Conservation (phyloP, 148 eudicot species). For the Amaranthus hypochondriacus region DNA sequence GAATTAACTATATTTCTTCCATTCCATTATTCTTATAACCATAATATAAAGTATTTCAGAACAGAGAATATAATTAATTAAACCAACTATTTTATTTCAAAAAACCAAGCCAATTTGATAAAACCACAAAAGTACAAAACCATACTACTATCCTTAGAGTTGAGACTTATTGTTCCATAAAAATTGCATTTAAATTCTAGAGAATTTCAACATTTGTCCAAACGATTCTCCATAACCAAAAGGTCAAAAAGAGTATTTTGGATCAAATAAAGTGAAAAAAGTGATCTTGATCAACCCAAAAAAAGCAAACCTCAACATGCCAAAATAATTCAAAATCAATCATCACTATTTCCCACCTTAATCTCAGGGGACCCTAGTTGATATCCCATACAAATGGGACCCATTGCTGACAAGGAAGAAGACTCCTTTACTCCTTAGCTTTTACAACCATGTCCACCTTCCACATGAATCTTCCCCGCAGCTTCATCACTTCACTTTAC, state of each 20-base stretch:
- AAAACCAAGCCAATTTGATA: no score
- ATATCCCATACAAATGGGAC: conserved; percentile 8
- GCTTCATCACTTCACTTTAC: not conserved
- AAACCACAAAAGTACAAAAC: no score
- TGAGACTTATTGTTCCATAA: no score
- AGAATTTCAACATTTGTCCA: no score
- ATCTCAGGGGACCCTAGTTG: conserved; percentile 3
- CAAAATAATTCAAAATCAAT: not conserved
- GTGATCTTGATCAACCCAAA: not conserved
- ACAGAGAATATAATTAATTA: no score
- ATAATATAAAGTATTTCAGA: no score
- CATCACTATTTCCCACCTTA: not conserved
- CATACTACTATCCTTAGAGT: no score
- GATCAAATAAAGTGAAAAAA: not conserved
- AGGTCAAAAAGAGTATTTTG: not conserved
- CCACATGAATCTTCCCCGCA: conserved; percentile 26
- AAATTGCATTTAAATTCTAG: not conserved
- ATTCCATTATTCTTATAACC: no score
- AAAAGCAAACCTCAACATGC: not conserved
- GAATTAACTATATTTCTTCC: no score
- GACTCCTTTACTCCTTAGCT: not conserved
- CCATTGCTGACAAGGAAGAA: conserved; percentile 17
- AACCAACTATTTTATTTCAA: no score
- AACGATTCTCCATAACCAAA: not conserved
- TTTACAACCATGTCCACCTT: conserved; percentile 21